phyloP scores from a whole-genome alignment of 2,329 filamentous ascomycete species.

The Fusarium sulawesiense region DNA sequence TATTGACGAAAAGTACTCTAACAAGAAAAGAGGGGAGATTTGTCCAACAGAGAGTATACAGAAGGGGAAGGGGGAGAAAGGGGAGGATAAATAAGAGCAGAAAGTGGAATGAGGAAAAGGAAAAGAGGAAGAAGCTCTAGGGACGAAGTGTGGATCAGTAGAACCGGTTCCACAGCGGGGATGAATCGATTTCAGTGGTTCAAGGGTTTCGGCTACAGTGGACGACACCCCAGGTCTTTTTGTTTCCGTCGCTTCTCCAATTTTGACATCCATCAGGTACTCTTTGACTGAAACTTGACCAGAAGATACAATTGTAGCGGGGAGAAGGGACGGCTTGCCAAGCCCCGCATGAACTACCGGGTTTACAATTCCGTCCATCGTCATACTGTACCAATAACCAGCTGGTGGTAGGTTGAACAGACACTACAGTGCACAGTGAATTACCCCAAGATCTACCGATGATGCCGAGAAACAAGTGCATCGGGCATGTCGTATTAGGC shows the following conservation, averaged over 20 bases:
- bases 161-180: conserved; percentile 23
- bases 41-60: conserved; percentile 9
- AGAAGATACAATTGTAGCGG: conserved; percentile 15
- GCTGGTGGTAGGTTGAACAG: too few relatives aligned
- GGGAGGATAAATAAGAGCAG: conserved; percentile 29
- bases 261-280: conserved; percentile 18
- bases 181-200: conserved; percentile 20
- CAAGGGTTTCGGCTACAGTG: conserved; percentile 18
- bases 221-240: conserved; percentile 3
- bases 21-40: conserved; percentile 39
- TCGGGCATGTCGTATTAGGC: conserved; percentile 27
- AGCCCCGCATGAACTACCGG: conserved; percentile 16
- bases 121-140: not conserved
- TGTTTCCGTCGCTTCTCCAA: conserved; percentile 29
- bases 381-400: not conserved
- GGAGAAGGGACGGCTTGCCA: conserved; percentile 23
- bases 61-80: not conserved
- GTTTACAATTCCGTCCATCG: conserved; percentile 17
- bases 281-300: too few relatives aligned
- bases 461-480: conserved; percentile 34
- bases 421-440: not conserved
- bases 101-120: conserved; percentile 13
- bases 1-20: conserved; percentile 41
- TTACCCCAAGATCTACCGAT: conserved; percentile 25
- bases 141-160: conserved; percentile 41